phyloP scores from a whole-genome alignment of 2,329 filamentous ascomycete genomes.

The Colletotrichum australisinense region DNA sequence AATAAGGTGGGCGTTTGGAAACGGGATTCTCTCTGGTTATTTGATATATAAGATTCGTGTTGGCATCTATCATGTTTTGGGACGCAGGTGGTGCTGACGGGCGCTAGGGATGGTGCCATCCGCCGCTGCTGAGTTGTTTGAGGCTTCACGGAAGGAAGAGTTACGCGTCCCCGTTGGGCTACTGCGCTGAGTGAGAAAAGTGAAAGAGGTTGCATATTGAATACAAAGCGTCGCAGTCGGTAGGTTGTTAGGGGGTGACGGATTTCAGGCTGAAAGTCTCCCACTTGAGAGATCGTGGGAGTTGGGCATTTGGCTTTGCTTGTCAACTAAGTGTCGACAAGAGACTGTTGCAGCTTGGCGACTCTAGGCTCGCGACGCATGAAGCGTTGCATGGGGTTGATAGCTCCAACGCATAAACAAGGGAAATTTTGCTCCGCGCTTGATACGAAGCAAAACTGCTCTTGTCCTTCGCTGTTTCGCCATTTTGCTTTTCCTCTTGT shows the following conservation, averaged over 20 bases:
- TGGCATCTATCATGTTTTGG: conserved; percentile 26
- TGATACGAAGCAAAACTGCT: neutral
- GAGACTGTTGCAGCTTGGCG: neutral
- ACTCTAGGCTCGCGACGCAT: neutral
- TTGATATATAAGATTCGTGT: conserved; percentile 25
- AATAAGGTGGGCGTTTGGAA: neutral
- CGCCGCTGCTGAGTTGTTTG: conserved; percentile 22
- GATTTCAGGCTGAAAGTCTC: conserved; percentile 5
- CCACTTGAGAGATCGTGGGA: neutral
- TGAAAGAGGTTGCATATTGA: neutral
- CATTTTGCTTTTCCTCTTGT: neutral
- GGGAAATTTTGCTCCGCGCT: conserved; percentile 13
- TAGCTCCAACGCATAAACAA: neutral
- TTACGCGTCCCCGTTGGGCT: conserved; percentile 16
- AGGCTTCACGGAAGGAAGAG: conserved; percentile 12
- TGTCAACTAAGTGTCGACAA: neutral
- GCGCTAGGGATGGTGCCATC: conserved; percentile 8
- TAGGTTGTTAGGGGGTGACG: neutral
- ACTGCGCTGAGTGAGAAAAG: neutral
- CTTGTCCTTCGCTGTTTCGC: neutral
- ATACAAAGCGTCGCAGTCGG: neutral
- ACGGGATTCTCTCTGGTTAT: neutral
- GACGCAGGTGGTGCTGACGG: conserved; percentile 2
- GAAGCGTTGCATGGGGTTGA: conserved; percentile 3
- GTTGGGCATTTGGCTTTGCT: conserved; percentile 6